Conservation (phyloP, 2,329 filamentous ascomycete species). For the Diaporthe vaccinii region DNA sequence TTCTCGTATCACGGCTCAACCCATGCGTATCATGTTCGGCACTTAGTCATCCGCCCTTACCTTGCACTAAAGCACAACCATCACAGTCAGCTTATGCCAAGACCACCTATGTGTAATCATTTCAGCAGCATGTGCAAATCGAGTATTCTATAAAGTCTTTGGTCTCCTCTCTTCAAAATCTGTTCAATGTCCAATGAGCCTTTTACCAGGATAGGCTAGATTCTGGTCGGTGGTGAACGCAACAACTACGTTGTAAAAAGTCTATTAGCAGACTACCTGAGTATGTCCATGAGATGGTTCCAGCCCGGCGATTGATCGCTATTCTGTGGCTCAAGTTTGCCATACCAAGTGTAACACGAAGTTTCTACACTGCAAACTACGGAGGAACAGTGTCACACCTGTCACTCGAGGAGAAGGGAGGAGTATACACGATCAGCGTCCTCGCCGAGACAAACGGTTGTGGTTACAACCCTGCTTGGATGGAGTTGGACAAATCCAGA, state of each 20-base stretch:
- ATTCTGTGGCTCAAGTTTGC: background rate
- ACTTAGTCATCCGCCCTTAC: background rate
- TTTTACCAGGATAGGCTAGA: background rate
- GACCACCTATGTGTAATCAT: background rate
- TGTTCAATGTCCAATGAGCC: background rate
- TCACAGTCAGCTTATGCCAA: constrained; percentile 5
- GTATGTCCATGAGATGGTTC: background rate
- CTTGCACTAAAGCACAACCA: background rate
- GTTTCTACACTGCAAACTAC: background rate
- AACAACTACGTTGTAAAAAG: background rate
- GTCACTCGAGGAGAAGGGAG: background rate
- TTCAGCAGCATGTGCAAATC: background rate
- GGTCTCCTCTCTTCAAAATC: background rate
- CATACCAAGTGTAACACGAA: background rate
- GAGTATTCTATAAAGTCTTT: background rate
- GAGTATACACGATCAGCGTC: background rate
- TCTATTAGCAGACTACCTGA: background rate
- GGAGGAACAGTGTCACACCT: background rate
- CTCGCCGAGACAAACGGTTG: background rate
- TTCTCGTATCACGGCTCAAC: too few species aligned
- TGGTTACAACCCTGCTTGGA: constrained; percentile 1
- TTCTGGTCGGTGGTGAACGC: too few species aligned
- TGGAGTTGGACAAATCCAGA: background rate
- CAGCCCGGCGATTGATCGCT: background rate
- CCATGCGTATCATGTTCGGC: background rate